Conservation (phyloP, 2,329 filamentous ascomycete genomes). For the Penicillium paneum region DNA sequence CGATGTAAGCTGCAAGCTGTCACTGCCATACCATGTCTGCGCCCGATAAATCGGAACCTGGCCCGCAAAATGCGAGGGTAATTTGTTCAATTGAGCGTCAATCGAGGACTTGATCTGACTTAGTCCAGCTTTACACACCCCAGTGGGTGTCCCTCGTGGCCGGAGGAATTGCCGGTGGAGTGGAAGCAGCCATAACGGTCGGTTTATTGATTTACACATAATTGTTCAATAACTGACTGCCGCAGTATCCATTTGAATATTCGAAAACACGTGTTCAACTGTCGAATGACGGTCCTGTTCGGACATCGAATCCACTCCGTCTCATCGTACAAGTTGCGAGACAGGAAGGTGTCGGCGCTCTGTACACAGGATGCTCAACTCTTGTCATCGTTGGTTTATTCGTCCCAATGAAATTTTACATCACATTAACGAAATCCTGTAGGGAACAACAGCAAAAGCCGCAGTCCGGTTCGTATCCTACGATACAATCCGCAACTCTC, state of each 20-base stretch:
- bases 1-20: neutral
- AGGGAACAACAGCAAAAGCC: conserved; percentile 61
- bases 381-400: conserved; percentile 46
- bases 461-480: conserved; percentile 65
- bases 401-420: neutral
- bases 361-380: conserved; percentile 63
- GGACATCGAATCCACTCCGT: conserved; percentile 14
- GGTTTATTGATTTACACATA: conserved; percentile 4
- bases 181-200: conserved; percentile 52
- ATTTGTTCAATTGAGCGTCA: neutral
- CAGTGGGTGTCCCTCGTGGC: conserved; percentile 49
- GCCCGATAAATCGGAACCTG: neutral
- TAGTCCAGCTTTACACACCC: conserved; percentile 23
- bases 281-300: conserved; percentile 1
- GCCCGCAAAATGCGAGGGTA: neutral
- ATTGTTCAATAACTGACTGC: neutral
- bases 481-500: conserved; percentile 59
- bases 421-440: neutral
- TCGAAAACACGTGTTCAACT: conserved; percentile 49
- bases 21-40: neutral
- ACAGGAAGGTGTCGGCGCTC: conserved; percentile 55
- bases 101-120: neutral
- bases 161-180: conserved; percentile 52
- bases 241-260: conserved; percentile 63
- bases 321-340: conserved; percentile 55